Base-by-base conservation (phyloP, 495 filamentous ascomycete genomes). In the Apodospora peruviana region DNA sequence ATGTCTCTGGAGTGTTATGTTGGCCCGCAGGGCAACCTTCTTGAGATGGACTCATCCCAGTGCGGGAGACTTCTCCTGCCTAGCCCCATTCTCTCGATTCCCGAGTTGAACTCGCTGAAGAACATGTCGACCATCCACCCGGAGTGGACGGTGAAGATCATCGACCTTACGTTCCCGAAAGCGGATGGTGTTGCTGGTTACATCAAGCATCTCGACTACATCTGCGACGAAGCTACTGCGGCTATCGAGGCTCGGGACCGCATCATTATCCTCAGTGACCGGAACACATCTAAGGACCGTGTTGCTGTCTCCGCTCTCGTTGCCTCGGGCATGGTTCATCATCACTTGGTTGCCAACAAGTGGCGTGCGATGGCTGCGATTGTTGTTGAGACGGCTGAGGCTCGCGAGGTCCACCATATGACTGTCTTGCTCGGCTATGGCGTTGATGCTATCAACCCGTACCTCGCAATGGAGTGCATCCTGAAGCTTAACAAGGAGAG, bases 1-100 rank as follows among this genome's bases (percentile, higher is more conserved):
- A 99, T 99, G 93, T 97, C 94, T 40, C 71, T 97, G 27, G 94
- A 96, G 58, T 94, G 94, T 61, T 99, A 97, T 62, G 87, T 99
- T 57, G 93, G 93, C 29, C 93, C 94, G 19, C 93, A 99, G 70
- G 93, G 93, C 39, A 99, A 99, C 66, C 74, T 99, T 37, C 80
- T 99, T 27, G 91, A 95, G 68, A 96, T 99, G 86, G 85, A 94
- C 53, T 65, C 88, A 34, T 82, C 83, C 10, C 93, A 99, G 63
- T 97, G 93, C 71, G 85, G 83, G 52, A 80, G 93, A 41, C 69
- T 99, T 34, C 80, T 91, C 11, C 74, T 99, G 7, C 88, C 89
- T 9, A 96, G 93, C 42, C 93, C 93, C 23, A 85, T 99, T 53
- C 76, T 99, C 39, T 91, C 88, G 32, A 83, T 96, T 37, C 82